Evolutionary conservation across 108 stramenopile genomes (phyloP).

Genomic region (Fragilaria crotonensis): DNA sequence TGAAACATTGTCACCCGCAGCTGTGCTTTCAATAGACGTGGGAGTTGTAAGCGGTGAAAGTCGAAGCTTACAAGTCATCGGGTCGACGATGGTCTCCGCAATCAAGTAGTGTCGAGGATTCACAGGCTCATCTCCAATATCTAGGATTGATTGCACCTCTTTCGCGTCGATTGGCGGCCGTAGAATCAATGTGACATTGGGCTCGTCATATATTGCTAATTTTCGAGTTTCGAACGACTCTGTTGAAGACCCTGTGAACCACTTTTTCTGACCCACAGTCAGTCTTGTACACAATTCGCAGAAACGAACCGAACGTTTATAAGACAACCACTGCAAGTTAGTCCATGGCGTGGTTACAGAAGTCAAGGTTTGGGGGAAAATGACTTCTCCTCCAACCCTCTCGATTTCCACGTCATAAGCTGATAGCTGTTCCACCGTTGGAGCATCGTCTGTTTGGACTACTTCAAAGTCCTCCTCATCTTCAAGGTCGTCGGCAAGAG

Average conservation of each 20-base stretch:
- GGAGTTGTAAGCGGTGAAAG: conserved; percentile 68
- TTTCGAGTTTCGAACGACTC: conserved; percentile 7
- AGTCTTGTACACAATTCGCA: background rate
- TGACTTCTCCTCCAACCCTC: too few species aligned
- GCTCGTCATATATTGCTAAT: conserved; percentile 46
- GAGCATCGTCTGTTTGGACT: too few species aligned
- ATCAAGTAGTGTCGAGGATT: conserved; percentile 27
- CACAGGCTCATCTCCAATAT: conserved; percentile 22
- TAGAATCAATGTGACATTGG: conserved; percentile 49
- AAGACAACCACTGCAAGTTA: background rate
- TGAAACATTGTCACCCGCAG: conserved; percentile 18
- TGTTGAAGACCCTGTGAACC: background rate
- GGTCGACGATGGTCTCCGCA: conserved; percentile 68
- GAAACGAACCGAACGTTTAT: background rate
- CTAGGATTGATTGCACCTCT: conserved; percentile 44
- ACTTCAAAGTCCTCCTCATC: too few species aligned
- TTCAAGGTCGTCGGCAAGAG: too few species aligned
- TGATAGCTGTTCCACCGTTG: too few species aligned
- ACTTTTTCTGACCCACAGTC: background rate
- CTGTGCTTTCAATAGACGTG: conserved; percentile 39
- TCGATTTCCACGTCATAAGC: too few species aligned
- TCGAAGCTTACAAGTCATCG: conserved; percentile 57
- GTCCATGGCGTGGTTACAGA: background rate
- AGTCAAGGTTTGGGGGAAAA: background rate
- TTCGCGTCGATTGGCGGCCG: conserved; percentile 33